Conservation (phyloP, 345 rosid genomes). For the Aquilaria sinensis region DNA sequence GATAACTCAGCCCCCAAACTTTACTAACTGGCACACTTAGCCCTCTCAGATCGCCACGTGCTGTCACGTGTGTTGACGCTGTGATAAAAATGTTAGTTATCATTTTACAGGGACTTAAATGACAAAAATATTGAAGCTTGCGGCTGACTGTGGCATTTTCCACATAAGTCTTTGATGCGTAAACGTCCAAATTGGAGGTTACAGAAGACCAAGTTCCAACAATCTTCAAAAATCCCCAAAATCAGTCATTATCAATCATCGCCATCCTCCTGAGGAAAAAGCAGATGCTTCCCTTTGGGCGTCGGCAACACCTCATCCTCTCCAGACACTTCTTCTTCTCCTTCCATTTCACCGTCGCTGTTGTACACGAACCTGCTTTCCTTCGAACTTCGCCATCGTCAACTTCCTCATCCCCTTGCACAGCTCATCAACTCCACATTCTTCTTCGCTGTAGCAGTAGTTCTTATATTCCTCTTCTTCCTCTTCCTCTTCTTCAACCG, state of each 20-base stretch:
- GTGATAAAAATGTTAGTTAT: too few species aligned
- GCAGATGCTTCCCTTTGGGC: constrained; percentile 58
- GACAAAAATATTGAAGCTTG: too few species aligned
- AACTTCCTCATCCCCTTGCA: constrained; percentile 51
- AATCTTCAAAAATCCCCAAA: not conserved
- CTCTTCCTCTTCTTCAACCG: constrained; percentile 15
- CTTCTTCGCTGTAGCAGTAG: constrained; percentile 3
- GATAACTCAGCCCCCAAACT: too few species aligned
- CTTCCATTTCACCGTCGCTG: constrained; percentile 66
- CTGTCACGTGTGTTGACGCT: too few species aligned
- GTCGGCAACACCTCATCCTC: constrained; percentile 41
- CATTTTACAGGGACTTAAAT: too few species aligned
- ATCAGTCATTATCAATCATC: not conserved
- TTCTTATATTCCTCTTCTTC: constrained; percentile 13
- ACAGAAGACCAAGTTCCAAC: constrained; percentile 4
- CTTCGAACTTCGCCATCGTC: constrained; percentile 30
- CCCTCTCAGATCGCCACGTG: too few species aligned
- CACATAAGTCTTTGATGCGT: too few species aligned
- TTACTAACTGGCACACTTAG: too few species aligned
- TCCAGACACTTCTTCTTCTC: not conserved
- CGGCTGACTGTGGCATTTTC: too few species aligned
- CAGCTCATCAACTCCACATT: constrained; percentile 30
- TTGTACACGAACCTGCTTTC: constrained; percentile 65
- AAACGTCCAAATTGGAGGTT: too few species aligned
- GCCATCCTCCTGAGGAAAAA: constrained; percentile 27